A percentile compares a stretch with the other conserved stretches of the same genome.
phyloP scores from a whole-genome alignment of 2,329 filamentous ascomycete genomes.

The Helotiales sp. region DNA sequence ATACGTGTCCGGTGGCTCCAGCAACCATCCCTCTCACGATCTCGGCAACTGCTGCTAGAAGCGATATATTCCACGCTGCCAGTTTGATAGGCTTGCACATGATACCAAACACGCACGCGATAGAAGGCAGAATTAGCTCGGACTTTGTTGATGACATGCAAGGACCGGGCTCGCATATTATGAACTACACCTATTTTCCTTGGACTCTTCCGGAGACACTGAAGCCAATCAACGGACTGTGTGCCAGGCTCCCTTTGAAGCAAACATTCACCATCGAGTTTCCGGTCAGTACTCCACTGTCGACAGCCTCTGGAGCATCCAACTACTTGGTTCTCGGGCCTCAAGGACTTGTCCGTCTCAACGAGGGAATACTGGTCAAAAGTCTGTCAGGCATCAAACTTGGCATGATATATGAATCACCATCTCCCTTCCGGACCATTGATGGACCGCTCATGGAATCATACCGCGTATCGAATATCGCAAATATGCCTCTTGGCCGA shows the following conservation, averaged over 20 bases:
- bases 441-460: constrained; percentile 49
- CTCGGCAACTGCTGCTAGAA: constrained; percentile 78
- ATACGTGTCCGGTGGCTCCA: constrained; percentile 70
- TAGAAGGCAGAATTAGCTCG: constrained; percentile 25
- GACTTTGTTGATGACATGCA: neutral
- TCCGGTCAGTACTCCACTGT: constrained; percentile 50
- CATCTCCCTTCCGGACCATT: constrained; percentile 41
- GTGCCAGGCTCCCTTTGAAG: constrained; percentile 71
- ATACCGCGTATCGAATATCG: constrained; percentile 80
- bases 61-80: constrained; percentile 87
- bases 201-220: constrained; percentile 85
- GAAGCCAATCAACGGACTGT: constrained; percentile 78
- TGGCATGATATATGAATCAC: constrained; percentile 69
- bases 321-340: constrained; percentile 53
- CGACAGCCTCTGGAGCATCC: constrained; percentile 33
- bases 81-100: constrained; percentile 81
- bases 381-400: constrained; percentile 64
- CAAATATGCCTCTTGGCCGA: constrained; percentile 78
- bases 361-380: constrained; percentile 54
- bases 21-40: constrained; percentile 67
- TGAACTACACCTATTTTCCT: constrained; percentile 86
- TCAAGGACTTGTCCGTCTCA: constrained; percentile 54
- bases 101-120: constrained; percentile 67
- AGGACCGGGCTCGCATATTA: constrained; percentile 46
- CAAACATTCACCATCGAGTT: constrained; percentile 73